Evolutionary conservation across 2,329 filamentous ascomycete genomes (phyloP), one percentile per base, ranked within the genome.

Genomic region (Gnomoniopsis sp.): DNA sequence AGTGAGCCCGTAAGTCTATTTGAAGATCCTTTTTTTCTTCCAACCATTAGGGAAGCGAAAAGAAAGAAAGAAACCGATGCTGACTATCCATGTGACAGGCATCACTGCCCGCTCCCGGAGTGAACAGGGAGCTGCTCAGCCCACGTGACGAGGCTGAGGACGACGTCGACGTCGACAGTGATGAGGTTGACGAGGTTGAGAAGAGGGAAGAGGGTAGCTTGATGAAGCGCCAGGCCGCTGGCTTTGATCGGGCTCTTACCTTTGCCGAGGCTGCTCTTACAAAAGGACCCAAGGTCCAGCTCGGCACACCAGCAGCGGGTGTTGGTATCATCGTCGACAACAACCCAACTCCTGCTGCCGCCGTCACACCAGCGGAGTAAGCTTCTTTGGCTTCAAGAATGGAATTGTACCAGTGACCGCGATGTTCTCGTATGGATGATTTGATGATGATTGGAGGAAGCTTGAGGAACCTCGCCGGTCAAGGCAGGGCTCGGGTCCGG

Each of bases 241-340:
- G 75, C 49, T 77, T 77, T 61, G 73, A 76, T 63, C 71, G 73
- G 8, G 74, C 75, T 12, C 66, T 77, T 23, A 71, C 66, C 17
- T 77, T 66, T 59, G 74, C 75, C 46, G 70, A 75, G 62, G 73
- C 65, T 10, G 74, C 74, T 41, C 61, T 77, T 51, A 70, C 67
- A 47, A 75, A 71, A 62, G 70, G 72, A 8, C 74, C 74, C 49
- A 67, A 71, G 57, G 62, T 77, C 56, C 68, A 76, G 64, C 70
- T 77, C 36, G 74, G 74, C 47, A 76, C 74, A 54, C 74, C 72
- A 19, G 70, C 71, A 57, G 68, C 74, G 38, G 74, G 74, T 44
- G 71, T 76, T 54, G 74, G 74, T 62, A 75, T 77, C 52, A 71
- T 71, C 36, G 68, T 74, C 55, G 70, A 74, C 58, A 74, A 74